Evolutionary conservation across 1,284 basidiomycete species (phyloP), one percentile per base, ranked within the genome.

Genomic region (Lentinus polychrous): DNA sequence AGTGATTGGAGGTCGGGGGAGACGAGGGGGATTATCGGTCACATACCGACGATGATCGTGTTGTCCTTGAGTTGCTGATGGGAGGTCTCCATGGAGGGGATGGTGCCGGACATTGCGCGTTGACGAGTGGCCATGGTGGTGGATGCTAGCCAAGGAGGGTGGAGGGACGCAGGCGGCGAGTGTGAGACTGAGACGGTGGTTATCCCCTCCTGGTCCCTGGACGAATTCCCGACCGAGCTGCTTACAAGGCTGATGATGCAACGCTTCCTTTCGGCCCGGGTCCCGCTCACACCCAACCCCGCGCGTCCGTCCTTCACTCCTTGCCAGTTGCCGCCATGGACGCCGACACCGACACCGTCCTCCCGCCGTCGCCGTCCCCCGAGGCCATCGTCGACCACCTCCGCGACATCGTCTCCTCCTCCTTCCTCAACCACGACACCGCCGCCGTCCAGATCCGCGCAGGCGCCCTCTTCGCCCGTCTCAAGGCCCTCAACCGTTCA

Each of bases 31-130:
- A 37, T 34, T 12, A 38, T 45, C 37, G 52, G 52, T 58, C 27
- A 69, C 79, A 59, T 53, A 87, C 90, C 90, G 64, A 95, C 73
- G 70, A 96, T 83, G 71, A 90, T 66, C 22, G 91, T 94, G 74
- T 94, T 92, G 57, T 89, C 83, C 66, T 76, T 86, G 71, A 94
- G 79, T 52, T 79, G 74, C 32, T 87, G 74, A 55, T 83, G 79
- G 48, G 74, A 64, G 42, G 77, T 74, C 71, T 88, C 84, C 89
- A 94, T 92, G 45, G 87, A 91, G 38, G 91, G 91, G 65, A 94
- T 92, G 8, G 83, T 82, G 43, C 85, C 86, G 31, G 84, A 83
- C 63, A 79, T 73, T n/a, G 79, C 62, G 54, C 82, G 81, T 36
- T 56, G 58, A 47, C 64, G 58, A 37, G 48, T 51, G 34, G 60